Percentiles rank a stretch among this genome's conserved stretches.
Conservation (phyloP, 148 eudicot genomes). For the Chenopodium formosanum region DNA sequence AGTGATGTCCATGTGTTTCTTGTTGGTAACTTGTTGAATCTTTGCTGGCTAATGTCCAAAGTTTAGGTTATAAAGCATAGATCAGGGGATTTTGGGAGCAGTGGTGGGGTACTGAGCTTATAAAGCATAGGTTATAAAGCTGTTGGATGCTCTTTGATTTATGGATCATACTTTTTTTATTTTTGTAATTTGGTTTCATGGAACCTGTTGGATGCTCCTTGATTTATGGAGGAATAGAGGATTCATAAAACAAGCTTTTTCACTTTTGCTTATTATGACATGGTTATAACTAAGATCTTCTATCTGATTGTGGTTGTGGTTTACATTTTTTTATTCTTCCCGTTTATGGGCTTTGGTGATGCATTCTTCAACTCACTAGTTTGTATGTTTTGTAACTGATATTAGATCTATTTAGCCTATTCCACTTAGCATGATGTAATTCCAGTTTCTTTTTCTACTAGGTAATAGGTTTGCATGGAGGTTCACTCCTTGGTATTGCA, state of each 20-base stretch:
- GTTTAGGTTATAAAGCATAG: background rate
- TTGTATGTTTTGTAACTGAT: background rate
- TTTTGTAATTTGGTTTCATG: background rate
- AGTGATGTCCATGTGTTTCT: background rate
- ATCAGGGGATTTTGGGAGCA: background rate
- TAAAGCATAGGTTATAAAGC: too few species aligned
- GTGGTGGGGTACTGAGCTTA: background rate
- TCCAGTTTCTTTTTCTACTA: constrained; percentile 16
- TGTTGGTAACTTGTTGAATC: background rate
- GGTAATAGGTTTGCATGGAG: constrained; percentile 89
- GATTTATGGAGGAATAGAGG: background rate
- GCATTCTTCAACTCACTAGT: background rate
- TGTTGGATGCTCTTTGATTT: background rate
- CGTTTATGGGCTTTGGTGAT: background rate
- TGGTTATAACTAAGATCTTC: background rate
- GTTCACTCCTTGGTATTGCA: constrained; percentile 86
- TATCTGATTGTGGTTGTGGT: background rate
- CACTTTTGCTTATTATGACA: background rate
- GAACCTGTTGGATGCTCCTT: background rate
- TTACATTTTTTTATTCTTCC: too few species aligned
- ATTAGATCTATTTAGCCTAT: background rate
- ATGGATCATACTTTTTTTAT: too few species aligned
- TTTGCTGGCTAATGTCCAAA: background rate
- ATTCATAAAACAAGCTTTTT: background rate
- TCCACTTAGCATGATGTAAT: background rate